Conservation (phyloP, 2,329 filamentous ascomycete species). For the Cladosporium sp. region DNA sequence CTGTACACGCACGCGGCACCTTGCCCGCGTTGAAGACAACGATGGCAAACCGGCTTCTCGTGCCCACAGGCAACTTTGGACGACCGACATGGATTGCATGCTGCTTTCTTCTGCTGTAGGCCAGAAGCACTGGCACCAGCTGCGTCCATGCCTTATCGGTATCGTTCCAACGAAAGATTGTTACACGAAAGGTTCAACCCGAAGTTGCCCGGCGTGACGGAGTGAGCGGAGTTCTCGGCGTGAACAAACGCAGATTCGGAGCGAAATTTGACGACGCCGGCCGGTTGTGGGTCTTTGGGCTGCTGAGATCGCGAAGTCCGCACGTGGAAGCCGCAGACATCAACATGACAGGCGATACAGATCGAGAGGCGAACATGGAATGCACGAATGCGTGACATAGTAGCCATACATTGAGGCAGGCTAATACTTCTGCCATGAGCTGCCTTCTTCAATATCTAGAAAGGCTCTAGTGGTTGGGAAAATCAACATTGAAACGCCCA, state of each 20-base stretch:
- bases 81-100: constrained; percentile 35
- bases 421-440: neutral
- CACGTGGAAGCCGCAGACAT: neutral
- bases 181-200: neutral
- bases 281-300: neutral
- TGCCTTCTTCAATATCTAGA: neutral
- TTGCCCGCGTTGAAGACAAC: constrained; percentile 28
- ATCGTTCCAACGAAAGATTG: neutral
- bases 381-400: neutral
- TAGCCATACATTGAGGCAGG: neutral
- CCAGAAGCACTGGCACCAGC: constrained; percentile 5
- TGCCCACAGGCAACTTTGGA: constrained; percentile 36
- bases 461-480: neutral
- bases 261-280: neutral
- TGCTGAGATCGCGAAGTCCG: neutral
- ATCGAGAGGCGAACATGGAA: neutral
- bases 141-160: constrained; percentile 5
- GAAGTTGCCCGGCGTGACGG: neutral
- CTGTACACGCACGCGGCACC: constrained; percentile 30
- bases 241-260: neutral
- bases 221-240: neutral
- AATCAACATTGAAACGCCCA: neutral
- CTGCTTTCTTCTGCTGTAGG: constrained; percentile 21
- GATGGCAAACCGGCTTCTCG: constrained; percentile 30
- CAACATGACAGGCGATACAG: neutral